Percentiles rank a stretch among this genome's conserved stretches.
These are phyloP conservation scores for Phellinidium pouzarii DNA, from an alignment of 1,284 basidiomycete genomes.

Conservation along the genomic window DNA sequence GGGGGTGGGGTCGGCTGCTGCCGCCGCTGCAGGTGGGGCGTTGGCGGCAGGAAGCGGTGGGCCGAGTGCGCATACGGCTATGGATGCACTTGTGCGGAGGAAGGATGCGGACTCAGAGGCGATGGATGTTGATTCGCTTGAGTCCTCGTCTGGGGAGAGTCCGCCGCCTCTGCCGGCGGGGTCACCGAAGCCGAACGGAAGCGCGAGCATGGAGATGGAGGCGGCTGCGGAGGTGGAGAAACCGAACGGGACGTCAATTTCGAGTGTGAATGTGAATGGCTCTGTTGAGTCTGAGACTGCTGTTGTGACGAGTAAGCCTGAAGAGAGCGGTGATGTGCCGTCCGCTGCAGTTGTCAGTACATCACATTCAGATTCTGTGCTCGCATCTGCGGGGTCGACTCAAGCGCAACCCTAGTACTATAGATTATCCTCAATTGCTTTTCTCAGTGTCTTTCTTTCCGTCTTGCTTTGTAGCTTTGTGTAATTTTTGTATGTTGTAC, in stretches of 20 bases:
- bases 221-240: neutral
- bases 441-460: neutral
- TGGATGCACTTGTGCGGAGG: constrained; percentile 8
- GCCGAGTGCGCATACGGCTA: constrained; percentile 15
- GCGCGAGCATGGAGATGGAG: neutral
- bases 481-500: neutral
- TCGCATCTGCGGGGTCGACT: no score
- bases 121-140: constrained; percentile 8
- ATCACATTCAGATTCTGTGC: neutral
- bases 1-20: constrained; percentile 55
- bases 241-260: neutral
- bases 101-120: neutral
- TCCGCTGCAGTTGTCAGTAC: neutral
- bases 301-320: no score
- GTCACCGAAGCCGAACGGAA: no score
- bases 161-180: neutral
- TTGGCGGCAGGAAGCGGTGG: constrained; percentile 17
- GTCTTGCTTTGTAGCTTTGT: constrained; percentile 1
- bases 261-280: no score
- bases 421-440: neutral
- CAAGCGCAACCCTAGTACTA: neutral
- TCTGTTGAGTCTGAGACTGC: neutral
- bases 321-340: neutral
- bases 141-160: neutral
- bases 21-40: constrained; percentile 27